These are phyloP conservation scores for Myxozyma melibiosi DNA, from an alignment of 805 yeast genomes.

Conservation along the genomic window DNA sequence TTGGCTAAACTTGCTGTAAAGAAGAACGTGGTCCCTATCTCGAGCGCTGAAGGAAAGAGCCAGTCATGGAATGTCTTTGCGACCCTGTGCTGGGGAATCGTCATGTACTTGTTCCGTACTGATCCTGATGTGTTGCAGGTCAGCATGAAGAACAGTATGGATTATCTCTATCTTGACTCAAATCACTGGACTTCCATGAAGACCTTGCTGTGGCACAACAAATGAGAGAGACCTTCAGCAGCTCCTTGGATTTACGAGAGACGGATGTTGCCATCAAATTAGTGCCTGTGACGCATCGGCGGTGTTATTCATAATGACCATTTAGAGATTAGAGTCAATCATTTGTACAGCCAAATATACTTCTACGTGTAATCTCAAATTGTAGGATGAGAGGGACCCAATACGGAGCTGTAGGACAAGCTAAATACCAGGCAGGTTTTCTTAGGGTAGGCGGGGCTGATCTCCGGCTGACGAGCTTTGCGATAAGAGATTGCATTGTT, in stretches of 20 bases:
- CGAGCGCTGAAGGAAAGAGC: conserved; percentile 18
- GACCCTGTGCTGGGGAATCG: conserved; percentile 69
- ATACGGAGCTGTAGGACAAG: too few relatives aligned
- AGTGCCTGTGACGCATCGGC: too few relatives aligned
- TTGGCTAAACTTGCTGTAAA: conserved; percentile 53
- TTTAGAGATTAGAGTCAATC: too few relatives aligned
- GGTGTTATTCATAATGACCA: too few relatives aligned
- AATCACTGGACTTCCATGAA: conserved; percentile 53
- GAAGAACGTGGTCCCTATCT: conserved; percentile 21
- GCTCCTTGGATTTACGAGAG: too few relatives aligned
- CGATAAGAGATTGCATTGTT: not conserved
- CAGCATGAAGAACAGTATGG: conserved; percentile 67
- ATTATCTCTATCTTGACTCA: conserved; percentile 67
- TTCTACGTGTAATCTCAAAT: too few relatives aligned
- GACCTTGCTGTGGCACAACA: conserved; percentile 46
- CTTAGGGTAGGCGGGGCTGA: too few relatives aligned
- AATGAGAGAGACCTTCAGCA: too few relatives aligned
- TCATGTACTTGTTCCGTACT: conserved; percentile 67
- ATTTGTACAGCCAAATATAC: not conserved
- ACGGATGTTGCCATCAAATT: too few relatives aligned
- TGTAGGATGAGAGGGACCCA: too few relatives aligned
- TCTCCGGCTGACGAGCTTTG: too few relatives aligned
- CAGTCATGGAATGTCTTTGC: conserved; percentile 62
- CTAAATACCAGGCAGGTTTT: too few relatives aligned
- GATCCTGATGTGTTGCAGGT: conserved; percentile 66